Evolutionary conservation across 768 basidiomycete genomes (phyloP), one percentile per base, ranked within the genome.

Genomic region (Leccinum disarticulatum): DNA sequence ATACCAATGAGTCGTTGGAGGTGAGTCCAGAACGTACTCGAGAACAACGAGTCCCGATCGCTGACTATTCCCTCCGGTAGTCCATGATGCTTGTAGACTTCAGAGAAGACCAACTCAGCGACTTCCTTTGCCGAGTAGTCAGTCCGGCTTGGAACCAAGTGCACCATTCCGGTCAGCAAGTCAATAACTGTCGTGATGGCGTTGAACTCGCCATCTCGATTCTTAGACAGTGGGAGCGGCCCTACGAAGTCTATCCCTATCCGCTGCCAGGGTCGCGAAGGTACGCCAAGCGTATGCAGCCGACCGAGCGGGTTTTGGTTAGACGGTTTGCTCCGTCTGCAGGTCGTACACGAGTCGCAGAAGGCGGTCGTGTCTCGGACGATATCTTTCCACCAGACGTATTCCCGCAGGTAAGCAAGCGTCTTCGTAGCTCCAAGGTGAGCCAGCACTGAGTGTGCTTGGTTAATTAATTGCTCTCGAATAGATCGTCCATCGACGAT

Each of bases 41-140:
- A 68, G 38, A 76, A 77, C 13, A 70, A 52, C 0, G 64, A 31
- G 11, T 72, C 71, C 0, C 69, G 43, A 41, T 77, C 70, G 2
- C 56, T 64, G 2, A 75, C 56, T 0, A 76, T 68, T 0, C 17
- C 5, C 1, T 35, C 55, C 0, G 61, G 64, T 0, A 63, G 13
- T 0, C 66, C 54, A 9, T 65, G 78, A 0, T 66, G 62, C 11
- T 74, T 75, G 31, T 78, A 79, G 0, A 80, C 64, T 2, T 70
- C 38, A 1, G 66, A 66, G 41, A 78, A 77, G 27, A 79, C 63
- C 0, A 78, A 13, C 38, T 79, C 69, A 0, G 78, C 77, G 0
- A 82, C 54, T 0, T 80, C 72, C 1, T 49, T 41, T 0, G 79
- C 73, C 0, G 52, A 67, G 41, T 77, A 79, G 5, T 61, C 74